Evolutionary conservation across 768 basidiomycete species (phyloP).

Genomic region (Galerina marginata): DNA sequence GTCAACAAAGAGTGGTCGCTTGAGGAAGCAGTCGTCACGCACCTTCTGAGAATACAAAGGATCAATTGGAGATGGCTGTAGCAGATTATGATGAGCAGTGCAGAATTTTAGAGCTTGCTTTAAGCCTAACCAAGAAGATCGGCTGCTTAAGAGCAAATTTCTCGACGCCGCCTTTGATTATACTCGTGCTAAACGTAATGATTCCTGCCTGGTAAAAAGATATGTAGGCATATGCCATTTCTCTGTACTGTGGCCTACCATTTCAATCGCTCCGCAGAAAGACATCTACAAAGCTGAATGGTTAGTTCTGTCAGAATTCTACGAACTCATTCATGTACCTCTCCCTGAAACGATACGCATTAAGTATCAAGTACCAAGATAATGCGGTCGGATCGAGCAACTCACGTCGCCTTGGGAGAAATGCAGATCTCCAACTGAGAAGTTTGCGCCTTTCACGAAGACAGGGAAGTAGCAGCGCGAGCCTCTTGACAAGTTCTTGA

Average conservation of each 20-base stretch:
- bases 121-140: conserved; percentile 64
- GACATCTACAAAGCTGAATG: conserved; percentile 48
- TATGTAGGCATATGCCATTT: background rate
- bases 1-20: background rate
- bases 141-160: conserved; percentile 78
- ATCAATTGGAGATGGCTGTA: conserved; percentile 74
- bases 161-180: conserved; percentile 77
- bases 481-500: conserved; percentile 79
- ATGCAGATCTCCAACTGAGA: conserved; percentile 81
- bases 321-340: conserved; percentile 41
- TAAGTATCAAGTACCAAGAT: background rate
- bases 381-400: background rate
- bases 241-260: conserved; percentile 44
- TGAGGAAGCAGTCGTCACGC: background rate
- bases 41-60: conserved; percentile 77
- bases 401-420: conserved; percentile 78
- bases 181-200: conserved; percentile 71
- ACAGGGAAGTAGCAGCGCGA: conserved; percentile 81
- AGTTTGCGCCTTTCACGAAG: conserved; percentile 74
- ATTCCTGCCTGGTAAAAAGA: conserved; percentile 57
- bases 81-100: background rate
- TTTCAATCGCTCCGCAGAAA: conserved; percentile 82
- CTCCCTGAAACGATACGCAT: conserved; percentile 47
- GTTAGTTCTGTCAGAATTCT: background rate
- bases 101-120: background rate